These are phyloP conservation scores for Talaromyces sp. DNA, from an alignment of 2,329 filamentous ascomycete species.

Conservation along the genomic window DNA sequence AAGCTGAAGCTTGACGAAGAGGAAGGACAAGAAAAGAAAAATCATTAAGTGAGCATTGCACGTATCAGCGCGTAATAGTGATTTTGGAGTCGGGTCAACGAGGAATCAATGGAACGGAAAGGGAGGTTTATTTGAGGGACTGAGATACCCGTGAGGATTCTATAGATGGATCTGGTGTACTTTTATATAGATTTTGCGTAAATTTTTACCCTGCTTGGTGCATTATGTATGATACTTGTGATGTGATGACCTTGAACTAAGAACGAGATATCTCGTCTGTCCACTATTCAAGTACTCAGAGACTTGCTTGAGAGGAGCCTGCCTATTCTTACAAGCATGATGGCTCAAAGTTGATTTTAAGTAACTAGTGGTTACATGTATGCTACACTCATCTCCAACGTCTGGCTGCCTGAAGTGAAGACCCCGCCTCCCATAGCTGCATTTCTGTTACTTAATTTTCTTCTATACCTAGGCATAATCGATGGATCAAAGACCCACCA, in stretches of 20 bases:
- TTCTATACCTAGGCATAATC: too few species aligned
- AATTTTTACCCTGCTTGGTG: background rate
- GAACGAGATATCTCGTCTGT: background rate
- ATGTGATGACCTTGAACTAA: background rate
- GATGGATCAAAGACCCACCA: too few species aligned
- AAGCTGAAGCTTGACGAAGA: constrained; percentile 26
- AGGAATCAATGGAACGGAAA: background rate
- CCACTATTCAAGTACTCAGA: background rate
- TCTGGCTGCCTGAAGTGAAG: too few species aligned
- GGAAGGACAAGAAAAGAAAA: background rate
- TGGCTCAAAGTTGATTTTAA: too few species aligned
- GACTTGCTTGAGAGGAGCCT: too few species aligned
- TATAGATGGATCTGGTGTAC: background rate
- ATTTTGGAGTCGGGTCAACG: background rate
- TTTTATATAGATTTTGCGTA: background rate
- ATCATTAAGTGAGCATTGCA: background rate
- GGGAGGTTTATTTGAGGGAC: background rate
- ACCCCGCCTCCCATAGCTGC: too few species aligned
- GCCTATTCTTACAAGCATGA: too few species aligned
- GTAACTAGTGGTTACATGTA: too few species aligned
- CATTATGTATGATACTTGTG: background rate
- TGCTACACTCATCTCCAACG: too few species aligned
- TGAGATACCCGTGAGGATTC: background rate
- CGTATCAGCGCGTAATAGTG: background rate
- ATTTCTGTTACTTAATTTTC: too few species aligned